These are phyloP conservation scores for Linum usitatissimum DNA, from an alignment of 345 rosid species.

Conservation along the genomic window DNA sequence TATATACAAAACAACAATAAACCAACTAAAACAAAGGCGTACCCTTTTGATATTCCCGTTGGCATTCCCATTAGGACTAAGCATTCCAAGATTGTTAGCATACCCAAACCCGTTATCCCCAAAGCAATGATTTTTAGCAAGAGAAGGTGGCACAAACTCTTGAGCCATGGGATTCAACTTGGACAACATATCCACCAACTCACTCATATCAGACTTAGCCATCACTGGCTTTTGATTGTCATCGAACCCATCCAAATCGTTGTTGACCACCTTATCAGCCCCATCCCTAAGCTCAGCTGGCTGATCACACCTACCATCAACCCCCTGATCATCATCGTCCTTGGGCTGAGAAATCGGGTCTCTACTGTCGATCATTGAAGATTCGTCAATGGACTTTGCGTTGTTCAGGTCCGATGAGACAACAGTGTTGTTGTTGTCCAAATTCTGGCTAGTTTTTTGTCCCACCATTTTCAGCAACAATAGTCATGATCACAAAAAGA, in stretches of 20 bases:
- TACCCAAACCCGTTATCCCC: constrained; percentile 48
- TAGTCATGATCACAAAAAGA: constrained; percentile 51
- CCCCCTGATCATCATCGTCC: constrained; percentile 23
- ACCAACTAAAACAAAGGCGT: not conserved
- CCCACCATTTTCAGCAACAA: constrained; percentile 83
- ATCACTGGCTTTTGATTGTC: not conserved
- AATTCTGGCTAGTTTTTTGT: constrained; percentile 58
- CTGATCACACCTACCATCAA: constrained; percentile 17
- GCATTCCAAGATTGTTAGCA: constrained; percentile 42
- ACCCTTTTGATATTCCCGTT: constrained; percentile 62
- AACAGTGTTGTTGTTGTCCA: constrained; percentile 32
- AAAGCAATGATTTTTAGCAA: constrained; percentile 28
- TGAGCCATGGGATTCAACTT: constrained; percentile 94
- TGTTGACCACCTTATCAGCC: not conserved
- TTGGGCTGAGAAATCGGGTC: constrained; percentile 15
- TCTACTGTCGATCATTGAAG: constrained; percentile 16
- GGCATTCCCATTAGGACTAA: constrained; percentile 35
- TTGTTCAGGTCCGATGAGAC: constrained; percentile 38
- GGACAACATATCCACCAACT: constrained; percentile 69
- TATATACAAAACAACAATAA: no score
- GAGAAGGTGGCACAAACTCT: constrained; percentile 86
- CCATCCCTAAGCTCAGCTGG: constrained; percentile 4
- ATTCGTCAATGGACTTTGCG: constrained; percentile 35
- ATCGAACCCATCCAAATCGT: constrained; percentile 4
- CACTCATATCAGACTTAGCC: constrained; percentile 44